These are phyloP conservation scores for Rhodosporidiobolus odoratus DNA, from an alignment of 768 basidiomycete species.

Conservation along the genomic window DNA sequence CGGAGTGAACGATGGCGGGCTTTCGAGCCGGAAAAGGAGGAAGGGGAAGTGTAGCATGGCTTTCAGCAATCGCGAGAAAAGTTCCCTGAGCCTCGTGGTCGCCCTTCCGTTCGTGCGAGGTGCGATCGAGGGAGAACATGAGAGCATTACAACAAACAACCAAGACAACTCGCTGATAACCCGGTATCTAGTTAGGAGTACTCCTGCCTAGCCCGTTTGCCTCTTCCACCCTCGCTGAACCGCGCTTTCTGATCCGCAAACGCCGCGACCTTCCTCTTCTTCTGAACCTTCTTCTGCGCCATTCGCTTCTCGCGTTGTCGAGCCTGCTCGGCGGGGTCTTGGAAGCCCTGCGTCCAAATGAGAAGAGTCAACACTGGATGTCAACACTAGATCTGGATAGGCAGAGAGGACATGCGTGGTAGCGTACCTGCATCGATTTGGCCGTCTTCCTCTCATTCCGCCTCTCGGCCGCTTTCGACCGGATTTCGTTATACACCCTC, in stretches of 20 bases:
- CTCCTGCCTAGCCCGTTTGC: not conserved
- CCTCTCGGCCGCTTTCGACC: slow-evolving; percentile 63
- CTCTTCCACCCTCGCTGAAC: slow-evolving; percentile 9
- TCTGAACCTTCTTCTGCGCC: slow-evolving; percentile 36
- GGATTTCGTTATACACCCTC: slow-evolving; percentile 67
- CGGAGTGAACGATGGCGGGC: slow-evolving; percentile 43
- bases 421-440: slow-evolving; percentile 53
- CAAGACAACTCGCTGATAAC: too few relatives aligned
- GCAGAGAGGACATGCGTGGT: not conserved
- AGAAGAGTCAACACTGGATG: not conserved
- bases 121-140: too few relatives aligned
- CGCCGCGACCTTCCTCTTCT: slow-evolving; percentile 38
- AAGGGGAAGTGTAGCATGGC: not conserved
- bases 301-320: slow-evolving; percentile 34
- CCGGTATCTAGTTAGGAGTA: not conserved
- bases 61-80: too few relatives aligned
- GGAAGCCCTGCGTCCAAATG: slow-evolving; percentile 18
- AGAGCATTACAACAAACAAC: too few relatives aligned
- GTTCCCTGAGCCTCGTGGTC: too few relatives aligned
- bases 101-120: too few relatives aligned
- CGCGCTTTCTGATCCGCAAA: slow-evolving; percentile 37
- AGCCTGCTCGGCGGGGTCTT: slow-evolving; percentile 39
- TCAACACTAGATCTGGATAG: not conserved
- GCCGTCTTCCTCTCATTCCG: slow-evolving; percentile 67
- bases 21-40: slow-evolving; percentile 16